Evolutionary conservation across 805 yeast genomes (phyloP).

Genomic region (Candida boidinii): DNA sequence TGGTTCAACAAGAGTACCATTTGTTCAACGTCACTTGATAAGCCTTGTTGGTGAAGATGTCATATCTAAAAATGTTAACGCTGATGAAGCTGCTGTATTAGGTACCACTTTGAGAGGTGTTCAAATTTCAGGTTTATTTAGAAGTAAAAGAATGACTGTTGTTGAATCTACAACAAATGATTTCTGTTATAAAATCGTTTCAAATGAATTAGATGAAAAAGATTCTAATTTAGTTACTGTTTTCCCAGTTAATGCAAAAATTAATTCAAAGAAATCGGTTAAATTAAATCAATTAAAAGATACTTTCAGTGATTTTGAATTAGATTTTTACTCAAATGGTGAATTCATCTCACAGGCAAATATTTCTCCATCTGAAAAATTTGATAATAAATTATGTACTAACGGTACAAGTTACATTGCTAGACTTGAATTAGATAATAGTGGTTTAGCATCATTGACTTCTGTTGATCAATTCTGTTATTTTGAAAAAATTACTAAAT

Average conservation of each 20-base stretch:
- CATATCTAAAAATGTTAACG: slow-evolving; percentile 78
- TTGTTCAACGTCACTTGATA: slow-evolving; percentile 57
- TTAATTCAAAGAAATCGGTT: slow-evolving; percentile 22
- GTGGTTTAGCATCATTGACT: slow-evolving; percentile 38
- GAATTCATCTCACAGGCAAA: slow-evolving; percentile 5
- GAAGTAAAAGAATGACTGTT: slow-evolving; percentile 51
- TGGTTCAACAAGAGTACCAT: slow-evolving; percentile 87
- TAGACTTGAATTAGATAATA: slow-evolving; percentile 7
- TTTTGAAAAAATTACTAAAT: slow-evolving; percentile 1
- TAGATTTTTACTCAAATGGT: slow-evolving; percentile 28
- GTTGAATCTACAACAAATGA: slow-evolving; percentile 46
- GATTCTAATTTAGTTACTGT: slow-evolving; percentile 21
- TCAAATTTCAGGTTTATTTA: slow-evolving; percentile 57
- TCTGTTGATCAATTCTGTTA: slow-evolving; percentile 28
- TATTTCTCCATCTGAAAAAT: slow-evolving; percentile 13
- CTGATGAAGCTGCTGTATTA: slow-evolving; percentile 89
- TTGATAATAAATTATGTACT: slow-evolving; percentile 30
- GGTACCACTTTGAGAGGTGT: slow-evolving; percentile 88
- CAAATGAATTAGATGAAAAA: slow-evolving; percentile 13
- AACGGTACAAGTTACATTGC: slow-evolving; percentile 24
- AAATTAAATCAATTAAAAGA: slow-evolving; percentile 26
- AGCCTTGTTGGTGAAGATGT: slow-evolving; percentile 49
- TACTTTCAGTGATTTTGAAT: slow-evolving; percentile 20
- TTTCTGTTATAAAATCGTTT: slow-evolving; percentile 31
- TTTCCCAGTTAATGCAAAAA: slow-evolving; percentile 39